Evolutionary conservation across 192 early-diverging fungal genomes (phyloP), one percentile per base, ranked within the genome.

Genomic region (Umbelopsis sp.): DNA sequence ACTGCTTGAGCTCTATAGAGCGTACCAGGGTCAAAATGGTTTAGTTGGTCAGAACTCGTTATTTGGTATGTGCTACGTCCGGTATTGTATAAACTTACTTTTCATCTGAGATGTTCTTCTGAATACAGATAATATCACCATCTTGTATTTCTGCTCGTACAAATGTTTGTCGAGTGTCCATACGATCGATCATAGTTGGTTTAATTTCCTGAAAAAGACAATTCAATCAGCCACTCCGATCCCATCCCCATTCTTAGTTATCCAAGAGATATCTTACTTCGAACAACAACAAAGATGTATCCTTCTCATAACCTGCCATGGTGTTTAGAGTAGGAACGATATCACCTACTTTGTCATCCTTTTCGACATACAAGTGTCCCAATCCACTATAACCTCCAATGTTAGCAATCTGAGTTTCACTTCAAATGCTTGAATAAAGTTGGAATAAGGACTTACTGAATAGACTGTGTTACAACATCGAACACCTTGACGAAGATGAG

Each of bases 41-140:
- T 38, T 43, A 41, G 54, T 20, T 43, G 2, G 50, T 17, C 32
- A 51, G 36, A 43, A 24, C n/a, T 25, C 1, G 24, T 17, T 10
- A 65, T 22, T 45, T 59, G 43, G 25, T 62, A 10, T 49, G 22
- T 52, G 56, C 29, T 51, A 36, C 8, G 65, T 20, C 0, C 38
- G 45, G 24, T 32, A 1, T 45, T 41, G 2, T 44, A 29, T 45
- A 73, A 51, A 75, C 75, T 17, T 77, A 86, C 80, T 86, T 80
- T 71, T 82, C 79, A 32, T 74, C 78, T 21, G 78, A 83, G 24
- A 89, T 70, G 24, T 80, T 80, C 22, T 78, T 79, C 79, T 97
- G 95, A 78, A 92, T 90, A 71, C 87, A 91, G 66, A 99, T 87
- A 66, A 99, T 98, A 75, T 99, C 97, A 34, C 97, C 97, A 66